Base-by-base conservation (phyloP, 2,329 filamentous ascomycete genomes). In the Scedosporium apiospermum region DNA sequence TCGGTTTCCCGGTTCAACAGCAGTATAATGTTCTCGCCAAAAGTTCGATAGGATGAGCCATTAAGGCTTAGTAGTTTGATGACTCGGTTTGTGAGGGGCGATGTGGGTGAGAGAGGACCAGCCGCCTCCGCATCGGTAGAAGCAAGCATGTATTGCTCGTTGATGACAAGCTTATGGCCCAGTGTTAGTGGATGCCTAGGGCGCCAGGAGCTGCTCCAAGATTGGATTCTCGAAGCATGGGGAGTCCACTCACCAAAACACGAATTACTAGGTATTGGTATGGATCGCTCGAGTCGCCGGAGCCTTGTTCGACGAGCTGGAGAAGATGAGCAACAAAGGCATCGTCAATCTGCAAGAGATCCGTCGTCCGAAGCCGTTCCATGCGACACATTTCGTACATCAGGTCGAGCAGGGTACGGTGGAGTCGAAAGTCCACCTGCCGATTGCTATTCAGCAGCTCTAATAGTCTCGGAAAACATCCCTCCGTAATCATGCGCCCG, bases 371-470 rank as follows among this genome's bases (percentile, higher is more conserved):
- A 64, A 99, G 77, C 65, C 87, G 84, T 74, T 98, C 92, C 72
- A 98, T 91, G 65, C 96, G 85, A 55, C 91, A 93, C 89, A 97
- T 97, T 78, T 98, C 95, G 75, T 96, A 99, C 71, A 97, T 82
- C 63, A 99, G 78, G 74, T 97, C 90, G 69, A 99, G 80, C 61
- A 98, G 79, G 65, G 95, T 77, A 42, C 89, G 86, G 75, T 97
- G 91, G 65, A 98, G 79, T 61, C 85, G 82, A 26, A 84, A 81
- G 70, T 93, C 88, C 57, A 85, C 79, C 46, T 88, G 82, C 66
- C 81, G 82, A 65, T 83, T 82, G 53, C 78, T 81, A 70, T 88
- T 83, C 65, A 98, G 88, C 67, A 99, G 78, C 66, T 96, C 91
- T 38, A 98, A 78, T 53, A 99, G 78, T 38, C 93, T 84, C 42